These are phyloP conservation scores for Pythium diclinum DNA, from an alignment of 352 stramenopile species.

Conservation along the genomic window DNA sequence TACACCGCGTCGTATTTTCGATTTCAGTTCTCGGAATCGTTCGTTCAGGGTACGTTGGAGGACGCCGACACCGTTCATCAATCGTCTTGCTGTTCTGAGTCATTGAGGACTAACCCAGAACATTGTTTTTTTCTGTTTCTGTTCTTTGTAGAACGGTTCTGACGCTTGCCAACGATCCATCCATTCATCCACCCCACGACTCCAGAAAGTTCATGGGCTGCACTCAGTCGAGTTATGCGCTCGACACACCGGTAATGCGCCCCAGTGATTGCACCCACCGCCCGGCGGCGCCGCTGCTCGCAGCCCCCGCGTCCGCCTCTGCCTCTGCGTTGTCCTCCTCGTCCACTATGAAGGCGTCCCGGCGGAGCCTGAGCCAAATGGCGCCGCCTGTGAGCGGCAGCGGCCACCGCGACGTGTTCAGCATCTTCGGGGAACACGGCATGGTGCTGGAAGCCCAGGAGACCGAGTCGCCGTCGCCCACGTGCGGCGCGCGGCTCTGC, in stretches of 20 bases:
- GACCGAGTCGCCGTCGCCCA: constrained; percentile 16
- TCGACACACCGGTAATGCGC: constrained; percentile 17
- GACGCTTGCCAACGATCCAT: not conserved
- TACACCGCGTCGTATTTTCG: not conserved
- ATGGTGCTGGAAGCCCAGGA: constrained; percentile 57
- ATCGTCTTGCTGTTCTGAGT: constrained; percentile 3
- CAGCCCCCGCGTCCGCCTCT: not conserved
- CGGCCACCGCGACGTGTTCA: constrained; percentile 79
- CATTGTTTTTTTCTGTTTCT: constrained; percentile 11
- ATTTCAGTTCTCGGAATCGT: constrained; percentile 2
- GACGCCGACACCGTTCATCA: not conserved
- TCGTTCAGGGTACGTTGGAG: constrained; percentile 9
- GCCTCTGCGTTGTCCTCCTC: not conserved
- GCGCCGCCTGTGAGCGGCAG: constrained; percentile 33
- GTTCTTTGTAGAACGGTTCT: constrained; percentile 19
- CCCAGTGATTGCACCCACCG: constrained; percentile 13
- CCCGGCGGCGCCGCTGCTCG: constrained; percentile 11
- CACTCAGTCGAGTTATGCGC: constrained; percentile 27
- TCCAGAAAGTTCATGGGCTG: constrained; percentile 29
- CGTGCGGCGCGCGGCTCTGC: constrained; percentile 11
- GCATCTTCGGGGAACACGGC: constrained; percentile 78
- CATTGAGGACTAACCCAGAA: constrained; percentile 6
- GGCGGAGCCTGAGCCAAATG: constrained; percentile 47
- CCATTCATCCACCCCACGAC: constrained; percentile 7
- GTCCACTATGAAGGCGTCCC: constrained; percentile 16